phyloP scores from a whole-genome alignment of 306 rosid genomes.

The Gynostemma pentaphyllum region DNA sequence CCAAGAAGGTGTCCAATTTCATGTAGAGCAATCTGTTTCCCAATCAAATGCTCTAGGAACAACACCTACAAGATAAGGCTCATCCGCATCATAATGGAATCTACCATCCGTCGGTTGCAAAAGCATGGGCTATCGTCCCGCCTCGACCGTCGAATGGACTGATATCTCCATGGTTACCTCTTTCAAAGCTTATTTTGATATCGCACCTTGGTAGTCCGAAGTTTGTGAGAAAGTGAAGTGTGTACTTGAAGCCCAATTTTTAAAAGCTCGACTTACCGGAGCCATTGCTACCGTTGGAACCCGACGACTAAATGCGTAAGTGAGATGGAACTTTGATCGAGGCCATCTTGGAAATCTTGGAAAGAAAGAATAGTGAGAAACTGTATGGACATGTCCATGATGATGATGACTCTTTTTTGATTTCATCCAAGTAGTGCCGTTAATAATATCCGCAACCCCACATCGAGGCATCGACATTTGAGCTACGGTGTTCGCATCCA shows the following conservation, averaged over 20 bases:
- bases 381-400: background rate
- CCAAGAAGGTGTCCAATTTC: conserved; percentile 4
- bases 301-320: background rate
- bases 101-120: conserved; percentile 1
- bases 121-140: conserved; percentile 1
- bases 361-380: conserved; percentile 16
- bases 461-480: conserved; percentile 34
- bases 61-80: background rate
- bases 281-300: background rate
- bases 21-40: conserved; percentile 3
- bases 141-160: background rate
- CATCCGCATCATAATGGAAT: background rate
- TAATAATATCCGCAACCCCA: conserved; percentile 24
- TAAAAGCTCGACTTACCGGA: background rate
- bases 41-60: background rate
- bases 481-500: conserved; percentile 22
- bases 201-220: background rate
- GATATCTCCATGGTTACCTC: background rate
- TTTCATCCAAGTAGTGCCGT: conserved; percentile 17
- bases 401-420: background rate
- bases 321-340: background rate
- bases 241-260: background rate
- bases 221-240: background rate
- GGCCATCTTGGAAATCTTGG: conserved; percentile 15
- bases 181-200: conserved; percentile 4